Conservation (phyloP, 345 rosid species). For the Citrus inodora region DNA sequence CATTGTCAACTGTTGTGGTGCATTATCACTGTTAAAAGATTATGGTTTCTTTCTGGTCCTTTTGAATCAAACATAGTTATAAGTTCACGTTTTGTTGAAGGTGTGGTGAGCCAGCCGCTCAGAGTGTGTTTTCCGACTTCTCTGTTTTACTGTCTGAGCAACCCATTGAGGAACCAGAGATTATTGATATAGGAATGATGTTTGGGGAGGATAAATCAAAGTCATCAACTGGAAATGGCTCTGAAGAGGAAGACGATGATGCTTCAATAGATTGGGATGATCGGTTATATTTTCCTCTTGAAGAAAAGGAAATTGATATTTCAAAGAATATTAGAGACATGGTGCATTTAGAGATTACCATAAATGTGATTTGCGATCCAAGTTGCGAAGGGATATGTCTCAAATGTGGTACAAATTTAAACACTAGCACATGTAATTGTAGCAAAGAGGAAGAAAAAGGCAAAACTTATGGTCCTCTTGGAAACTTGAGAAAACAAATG, state of each 20-base stretch:
- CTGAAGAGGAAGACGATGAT: slow-evolving; percentile 45
- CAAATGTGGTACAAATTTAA: slow-evolving; percentile 72
- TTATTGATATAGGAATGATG: slow-evolving; percentile 48
- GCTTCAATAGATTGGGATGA: slow-evolving; percentile 77
- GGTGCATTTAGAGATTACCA: slow-evolving; percentile 75
- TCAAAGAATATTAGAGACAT: slow-evolving; percentile 79
- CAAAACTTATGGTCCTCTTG: slow-evolving; percentile 62
- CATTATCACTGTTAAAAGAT: neutral
- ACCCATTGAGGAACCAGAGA: slow-evolving; percentile 66
- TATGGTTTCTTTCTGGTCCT: neutral
- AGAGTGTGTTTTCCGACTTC: slow-evolving; percentile 74
- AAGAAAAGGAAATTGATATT: slow-evolving; percentile 70
- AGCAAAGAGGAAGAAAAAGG: slow-evolving; percentile 35
- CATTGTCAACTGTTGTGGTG: neutral
- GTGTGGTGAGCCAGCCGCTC: slow-evolving; percentile 71
- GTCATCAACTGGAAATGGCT: slow-evolving; percentile 17
- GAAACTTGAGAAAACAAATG: slow-evolving; percentile 64
- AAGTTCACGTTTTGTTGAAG: slow-evolving; percentile 29
- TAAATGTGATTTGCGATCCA: slow-evolving; percentile 60
- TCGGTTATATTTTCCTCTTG: slow-evolving; percentile 61
- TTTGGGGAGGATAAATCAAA: slow-evolving; percentile 33
- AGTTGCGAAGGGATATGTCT: slow-evolving; percentile 79
- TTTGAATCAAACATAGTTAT: neutral
- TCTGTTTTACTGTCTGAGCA: slow-evolving; percentile 65
- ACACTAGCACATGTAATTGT: slow-evolving; percentile 61